Percentiles rank a stretch among this genome's conserved stretches.
These are phyloP conservation scores for Benincasa hispida DNA, from an alignment of 306 rosid genomes.

Conservation along the genomic window DNA sequence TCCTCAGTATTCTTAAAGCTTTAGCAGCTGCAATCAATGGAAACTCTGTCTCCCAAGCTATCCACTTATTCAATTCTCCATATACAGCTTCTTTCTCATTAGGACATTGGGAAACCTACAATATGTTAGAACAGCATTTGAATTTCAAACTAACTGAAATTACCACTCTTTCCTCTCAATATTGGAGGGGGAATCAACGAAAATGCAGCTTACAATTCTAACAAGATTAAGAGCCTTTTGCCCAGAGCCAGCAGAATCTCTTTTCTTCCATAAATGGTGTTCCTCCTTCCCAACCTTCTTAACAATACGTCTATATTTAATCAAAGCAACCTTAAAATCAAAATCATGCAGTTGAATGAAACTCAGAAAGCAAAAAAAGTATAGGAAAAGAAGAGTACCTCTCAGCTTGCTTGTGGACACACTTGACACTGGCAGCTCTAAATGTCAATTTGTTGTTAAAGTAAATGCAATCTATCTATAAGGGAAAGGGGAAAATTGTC, in stretches of 20 bases:
- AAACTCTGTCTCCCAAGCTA: conserved; percentile 90
- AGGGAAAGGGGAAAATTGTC: background rate
- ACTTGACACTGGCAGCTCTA: conserved; percentile 2
- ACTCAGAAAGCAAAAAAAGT: background rate
- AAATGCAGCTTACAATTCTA: conserved; percentile 43
- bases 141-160: background rate
- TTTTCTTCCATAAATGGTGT: conserved; percentile 77
- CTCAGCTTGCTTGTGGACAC: conserved; percentile 23
- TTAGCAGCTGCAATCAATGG: conserved; percentile 74
- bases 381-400: conserved; percentile 25
- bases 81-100: conserved; percentile 76
- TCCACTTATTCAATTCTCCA: conserved; percentile 91
- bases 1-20: conserved; percentile 64
- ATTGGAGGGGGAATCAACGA: background rate
- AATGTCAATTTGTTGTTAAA: background rate
- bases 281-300: conserved; percentile 34
- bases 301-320: conserved; percentile 41
- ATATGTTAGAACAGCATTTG: background rate
- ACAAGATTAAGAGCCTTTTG: conserved; percentile 76
- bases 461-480: conserved; percentile 13
- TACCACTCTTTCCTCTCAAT: background rate
- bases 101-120: conserved; percentile 55
- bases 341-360: background rate
- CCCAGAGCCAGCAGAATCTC: conserved; percentile 70
- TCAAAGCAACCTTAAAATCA: background rate